Evolutionary conservation across 2,329 filamentous ascomycete genomes (phyloP), one percentile per base, ranked within the genome.

Genomic region (Hypoxylon sp.): DNA sequence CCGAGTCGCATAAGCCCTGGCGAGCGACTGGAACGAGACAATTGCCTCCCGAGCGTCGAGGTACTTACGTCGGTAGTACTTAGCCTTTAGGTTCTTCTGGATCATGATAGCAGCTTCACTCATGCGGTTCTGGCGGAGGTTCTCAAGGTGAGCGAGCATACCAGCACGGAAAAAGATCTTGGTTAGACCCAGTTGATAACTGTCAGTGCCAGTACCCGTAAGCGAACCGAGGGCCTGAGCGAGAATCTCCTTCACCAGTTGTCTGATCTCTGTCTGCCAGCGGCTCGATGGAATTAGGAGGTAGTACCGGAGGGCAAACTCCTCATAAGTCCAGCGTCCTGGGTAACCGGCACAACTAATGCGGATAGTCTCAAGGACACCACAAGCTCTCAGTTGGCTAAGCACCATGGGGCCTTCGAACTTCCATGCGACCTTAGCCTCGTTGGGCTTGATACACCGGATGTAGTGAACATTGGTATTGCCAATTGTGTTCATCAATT

Each of bases 101-200:
- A 99, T 99, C 89, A 99, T 92, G 72, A 97, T 92, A 11, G 96
- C 96, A 71, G 94, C 97, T 71, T 93, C 92, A 77, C 97, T 98
- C 76, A 99, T 85, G 63, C 94, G 90, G 70, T 86, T 93, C 11
- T 96, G 97, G 63, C 96, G 89, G 70, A 97, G 85, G 71, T 97
- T 97, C 81, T 99, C 96, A 52, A 99, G 83, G 82, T 97, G 97
- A 5, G 96, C 96, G 73, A 99, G 89, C 96, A 99, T 99, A 79
- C 96, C 96, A 59, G 96, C 96, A 65, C 96, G 91, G 89, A 99
- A 99, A 83, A 99, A 99, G 77, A 99, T 97, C 83, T 99, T 99
- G 54, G 95, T 98, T 70, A 98, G 84, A 81, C 96, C 96, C 69
- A 99, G 87, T 81, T 99, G 96, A 77, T 98, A 99, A 80, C 97